A percentile compares a stretch with the other conserved stretches of the same genome.
These are phyloP conservation scores for Candida berthetii DNA, from an alignment of 805 yeast genomes.

Conservation along the genomic window DNA sequence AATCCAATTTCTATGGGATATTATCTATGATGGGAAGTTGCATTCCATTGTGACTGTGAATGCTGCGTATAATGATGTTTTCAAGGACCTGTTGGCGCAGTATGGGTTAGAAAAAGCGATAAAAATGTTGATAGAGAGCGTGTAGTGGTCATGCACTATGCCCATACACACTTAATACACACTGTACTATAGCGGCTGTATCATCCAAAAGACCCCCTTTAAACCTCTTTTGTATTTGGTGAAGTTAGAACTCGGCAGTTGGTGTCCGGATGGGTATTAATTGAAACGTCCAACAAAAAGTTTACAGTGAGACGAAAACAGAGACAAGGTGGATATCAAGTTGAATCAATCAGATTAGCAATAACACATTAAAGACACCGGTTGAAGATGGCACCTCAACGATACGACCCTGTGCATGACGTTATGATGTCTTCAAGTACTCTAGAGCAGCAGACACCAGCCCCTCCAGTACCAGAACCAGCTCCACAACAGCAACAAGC, in stretches of 20 bases:
- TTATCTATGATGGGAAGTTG: constrained; percentile 5
- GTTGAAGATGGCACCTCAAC: background rate
- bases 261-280: background rate
- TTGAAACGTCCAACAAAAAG: background rate
- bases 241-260: background rate
- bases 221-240: background rate
- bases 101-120: constrained; percentile 9
- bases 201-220: background rate
- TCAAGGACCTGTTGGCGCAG: constrained; percentile 7
- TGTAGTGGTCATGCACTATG: too few species aligned
- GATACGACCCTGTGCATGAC: background rate
- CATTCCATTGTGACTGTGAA: constrained; percentile 3
- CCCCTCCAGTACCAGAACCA: background rate
- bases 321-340: background rate
- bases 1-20: constrained; percentile 7
- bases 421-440: background rate
- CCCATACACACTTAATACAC: background rate
- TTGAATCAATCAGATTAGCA: too few species aligned
- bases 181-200: background rate
- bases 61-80: constrained; percentile 6
- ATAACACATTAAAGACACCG: too few species aligned
- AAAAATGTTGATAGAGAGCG: constrained; percentile 2
- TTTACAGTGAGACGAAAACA: too few species aligned
- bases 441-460: background rate
- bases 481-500: background rate